Percentiles rank a stretch among this genome's conserved stretches.
Evolutionary conservation across 2,329 filamentous ascomycete genomes (phyloP).

Genomic region (Cryphonectria nitschkei): DNA sequence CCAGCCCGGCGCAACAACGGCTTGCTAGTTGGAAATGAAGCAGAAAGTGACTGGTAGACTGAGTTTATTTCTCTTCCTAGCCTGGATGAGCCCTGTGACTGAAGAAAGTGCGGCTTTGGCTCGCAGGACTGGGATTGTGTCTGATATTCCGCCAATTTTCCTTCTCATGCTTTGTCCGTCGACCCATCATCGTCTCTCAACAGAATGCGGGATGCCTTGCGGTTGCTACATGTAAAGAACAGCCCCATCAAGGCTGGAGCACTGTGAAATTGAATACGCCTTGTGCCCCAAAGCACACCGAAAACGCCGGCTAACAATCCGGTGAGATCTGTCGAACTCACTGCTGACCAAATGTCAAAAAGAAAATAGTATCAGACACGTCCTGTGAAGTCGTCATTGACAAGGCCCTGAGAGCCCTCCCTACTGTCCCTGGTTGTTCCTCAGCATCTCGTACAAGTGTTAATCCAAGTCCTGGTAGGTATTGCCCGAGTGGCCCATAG

Average conservation of each 20-base stretch:
- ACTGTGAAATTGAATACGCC: background rate
- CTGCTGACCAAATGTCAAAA: background rate
- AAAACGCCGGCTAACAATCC: background rate
- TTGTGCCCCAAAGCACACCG: background rate
- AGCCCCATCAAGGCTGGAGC: background rate
- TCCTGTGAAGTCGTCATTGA: background rate
- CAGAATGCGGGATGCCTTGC: background rate
- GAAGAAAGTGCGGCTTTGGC: background rate
- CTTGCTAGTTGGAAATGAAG: background rate
- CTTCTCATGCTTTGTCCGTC: background rate
- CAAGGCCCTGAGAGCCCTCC: background rate
- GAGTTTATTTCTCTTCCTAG: background rate
- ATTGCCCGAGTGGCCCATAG: constrained; percentile 35
- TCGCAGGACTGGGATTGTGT: background rate
- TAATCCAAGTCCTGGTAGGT: constrained; percentile 35
- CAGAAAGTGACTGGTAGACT: background rate
- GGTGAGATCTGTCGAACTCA: background rate
- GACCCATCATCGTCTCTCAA: background rate
- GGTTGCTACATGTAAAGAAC: background rate
- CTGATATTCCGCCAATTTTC: background rate
- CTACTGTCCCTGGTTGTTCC: constrained; percentile 22
- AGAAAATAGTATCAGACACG: background rate
- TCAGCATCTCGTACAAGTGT: constrained; percentile 36
- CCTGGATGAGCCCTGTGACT: background rate
- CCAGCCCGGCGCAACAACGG: background rate